Percentiles rank a stretch among this genome's conserved stretches.
Evolutionary conservation across 441 rosid genomes (phyloP).

Genomic region (Arabidopsis lyrata): DNA sequence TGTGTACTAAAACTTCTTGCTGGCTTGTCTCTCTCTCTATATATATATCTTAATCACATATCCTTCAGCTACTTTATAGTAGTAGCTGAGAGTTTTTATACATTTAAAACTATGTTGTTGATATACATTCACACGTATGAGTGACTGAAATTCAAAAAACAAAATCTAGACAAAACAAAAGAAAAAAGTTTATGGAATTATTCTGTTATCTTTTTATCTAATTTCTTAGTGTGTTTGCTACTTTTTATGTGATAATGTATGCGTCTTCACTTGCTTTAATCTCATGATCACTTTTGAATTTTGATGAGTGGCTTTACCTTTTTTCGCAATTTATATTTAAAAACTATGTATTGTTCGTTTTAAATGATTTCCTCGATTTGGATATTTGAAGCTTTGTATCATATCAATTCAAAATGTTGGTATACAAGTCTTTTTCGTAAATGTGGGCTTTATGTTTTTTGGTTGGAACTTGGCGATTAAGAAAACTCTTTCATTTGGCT

Average conservation of each 20-base stretch:
- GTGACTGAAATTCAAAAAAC: conserved; percentile 4
- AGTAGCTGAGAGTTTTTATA: background rate
- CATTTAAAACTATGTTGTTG: conserved; percentile 1
- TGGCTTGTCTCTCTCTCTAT: conserved; percentile 30
- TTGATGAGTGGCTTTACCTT: conserved; percentile 39
- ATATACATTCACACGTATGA: conserved; percentile 33
- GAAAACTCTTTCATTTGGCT: conserved; percentile 36
- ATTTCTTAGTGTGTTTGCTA: conserved; percentile 25
- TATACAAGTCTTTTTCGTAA: conserved; percentile 21
- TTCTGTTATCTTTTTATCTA: conserved; percentile 27
- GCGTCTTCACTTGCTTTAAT: conserved; percentile 42
- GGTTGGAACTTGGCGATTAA: conserved; percentile 46
- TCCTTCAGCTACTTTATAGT: conserved; percentile 34
- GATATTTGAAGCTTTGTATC: conserved; percentile 30
- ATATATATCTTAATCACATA: conserved; percentile 26
- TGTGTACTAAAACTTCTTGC: background rate
- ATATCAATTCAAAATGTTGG: conserved; percentile 33
- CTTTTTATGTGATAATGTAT: conserved; percentile 45
- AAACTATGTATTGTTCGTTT: background rate
- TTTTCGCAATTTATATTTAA: conserved; percentile 13
- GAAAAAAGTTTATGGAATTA: conserved; percentile 30
- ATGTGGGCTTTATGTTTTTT: conserved; percentile 28
- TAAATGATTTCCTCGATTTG: background rate
- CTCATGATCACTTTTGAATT: conserved; percentile 31
- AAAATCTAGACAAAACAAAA: conserved; percentile 11